Conservation (phyloP, 1,284 basidiomycete genomes). For the Kwoniella shivajii region DNA sequence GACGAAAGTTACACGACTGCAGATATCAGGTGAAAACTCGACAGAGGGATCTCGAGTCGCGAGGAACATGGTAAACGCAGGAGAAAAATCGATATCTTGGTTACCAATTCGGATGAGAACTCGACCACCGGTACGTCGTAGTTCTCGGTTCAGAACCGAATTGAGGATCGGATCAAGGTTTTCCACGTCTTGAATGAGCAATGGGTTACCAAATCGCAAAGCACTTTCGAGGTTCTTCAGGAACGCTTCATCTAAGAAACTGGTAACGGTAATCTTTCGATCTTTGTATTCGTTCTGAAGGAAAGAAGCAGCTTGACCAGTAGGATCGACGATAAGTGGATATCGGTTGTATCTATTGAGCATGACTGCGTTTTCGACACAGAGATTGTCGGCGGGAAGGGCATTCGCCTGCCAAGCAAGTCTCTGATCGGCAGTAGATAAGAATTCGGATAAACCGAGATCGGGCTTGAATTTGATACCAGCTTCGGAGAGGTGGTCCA, state of each 20-base stretch:
- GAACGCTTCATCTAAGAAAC: conserved; percentile 98
- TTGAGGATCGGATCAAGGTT: conserved; percentile 98
- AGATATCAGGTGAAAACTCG: conserved; percentile 97
- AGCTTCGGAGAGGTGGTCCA: conserved; percentile 81
- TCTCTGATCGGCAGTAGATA: conserved; percentile 96
- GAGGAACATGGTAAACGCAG: conserved; percentile 98
- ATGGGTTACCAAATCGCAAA: conserved; percentile 96
- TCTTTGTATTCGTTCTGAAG: conserved; percentile 92
- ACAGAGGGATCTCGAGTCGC: conserved; percentile 96
- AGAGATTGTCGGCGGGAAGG: conserved; percentile 90
- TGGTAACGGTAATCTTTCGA: conserved; percentile 95
- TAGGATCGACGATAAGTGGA: conserved; percentile 97
- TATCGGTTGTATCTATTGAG: conserved; percentile 97
- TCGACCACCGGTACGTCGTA: conserved; percentile 91
- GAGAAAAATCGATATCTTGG: conserved; percentile 99
- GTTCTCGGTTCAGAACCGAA: conserved; percentile 95
- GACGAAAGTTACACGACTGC: conserved; percentile 97
- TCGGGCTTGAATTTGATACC: conserved; percentile 90
- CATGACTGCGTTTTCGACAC: conserved; percentile 99
- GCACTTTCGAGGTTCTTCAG: conserved; percentile 97
- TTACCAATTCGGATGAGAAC: conserved; percentile 97
- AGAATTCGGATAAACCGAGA: conserved; percentile 89
- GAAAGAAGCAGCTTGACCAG: conserved; percentile 96
- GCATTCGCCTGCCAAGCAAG: conserved; percentile 94
- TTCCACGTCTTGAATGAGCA: conserved; percentile 97